A percentile compares a stretch with the other conserved stretches of the same genome.
These are phyloP conservation scores for Ascosphaera apis DNA, from an alignment of 2,329 filamentous ascomycete species.

Conservation along the genomic window DNA sequence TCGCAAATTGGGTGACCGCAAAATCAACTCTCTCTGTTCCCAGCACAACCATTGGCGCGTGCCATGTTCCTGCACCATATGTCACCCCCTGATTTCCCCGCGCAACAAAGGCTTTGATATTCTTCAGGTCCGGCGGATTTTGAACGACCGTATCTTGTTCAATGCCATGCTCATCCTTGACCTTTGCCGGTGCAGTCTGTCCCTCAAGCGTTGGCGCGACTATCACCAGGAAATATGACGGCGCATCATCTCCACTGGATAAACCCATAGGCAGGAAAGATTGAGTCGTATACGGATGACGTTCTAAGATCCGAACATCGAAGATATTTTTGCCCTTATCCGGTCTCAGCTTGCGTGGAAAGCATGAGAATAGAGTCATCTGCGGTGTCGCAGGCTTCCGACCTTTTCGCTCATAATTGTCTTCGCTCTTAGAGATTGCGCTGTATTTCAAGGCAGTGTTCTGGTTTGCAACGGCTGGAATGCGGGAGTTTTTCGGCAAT, in stretches of 20 bases:
- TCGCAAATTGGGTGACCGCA: constrained; percentile 71
- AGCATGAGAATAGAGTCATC: constrained; percentile 80
- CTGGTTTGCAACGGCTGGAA: constrained; percentile 50
- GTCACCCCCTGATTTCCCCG: constrained; percentile 63
- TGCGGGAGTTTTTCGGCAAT: constrained; percentile 12
- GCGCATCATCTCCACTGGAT: constrained; percentile 19
- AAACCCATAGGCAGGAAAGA: constrained; percentile 57
- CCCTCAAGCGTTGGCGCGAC: constrained; percentile 54
- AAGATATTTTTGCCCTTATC: constrained; percentile 24
- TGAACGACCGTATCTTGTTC: constrained; percentile 12
- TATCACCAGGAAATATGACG: constrained; percentile 47
- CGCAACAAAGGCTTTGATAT: constrained; percentile 56
- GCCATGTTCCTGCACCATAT: constrained; percentile 81
- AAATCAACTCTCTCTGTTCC: constrained; percentile 54
- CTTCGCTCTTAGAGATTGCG: constrained; percentile 47
- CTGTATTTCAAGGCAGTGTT: constrained; percentile 71
- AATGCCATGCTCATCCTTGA: constrained; percentile 3
- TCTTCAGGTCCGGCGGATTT: constrained; percentile 44
- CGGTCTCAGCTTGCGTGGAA: constrained; percentile 33
- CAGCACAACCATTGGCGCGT: constrained; percentile 85
- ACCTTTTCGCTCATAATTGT: constrained; percentile 39
- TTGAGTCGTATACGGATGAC: constrained; percentile 85
- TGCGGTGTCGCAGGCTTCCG: constrained; percentile 33
- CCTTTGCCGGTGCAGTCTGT: constrained; percentile 14
- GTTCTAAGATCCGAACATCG: constrained; percentile 52